These are phyloP conservation scores for Cryphonectria radicalis DNA, from an alignment of 2,329 filamentous ascomycete genomes.

Conservation along the genomic window DNA sequence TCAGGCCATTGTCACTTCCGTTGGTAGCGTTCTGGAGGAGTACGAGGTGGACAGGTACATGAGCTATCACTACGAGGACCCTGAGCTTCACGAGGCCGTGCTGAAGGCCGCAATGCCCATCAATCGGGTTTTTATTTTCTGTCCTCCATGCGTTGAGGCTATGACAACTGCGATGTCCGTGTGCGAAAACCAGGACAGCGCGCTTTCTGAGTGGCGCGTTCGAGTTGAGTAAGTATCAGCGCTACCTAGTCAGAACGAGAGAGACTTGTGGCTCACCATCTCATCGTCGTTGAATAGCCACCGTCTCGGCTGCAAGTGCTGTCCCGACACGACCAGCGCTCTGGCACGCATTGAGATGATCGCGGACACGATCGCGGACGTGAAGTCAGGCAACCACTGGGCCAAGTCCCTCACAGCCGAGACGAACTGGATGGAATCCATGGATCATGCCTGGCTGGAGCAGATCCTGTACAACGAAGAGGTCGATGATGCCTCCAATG, in stretches of 20 bases:
- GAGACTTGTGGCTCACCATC: neutral
- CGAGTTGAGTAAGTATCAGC: slow-evolving; percentile 16
- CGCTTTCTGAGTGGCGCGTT: slow-evolving; percentile 10
- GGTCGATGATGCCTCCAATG: neutral
- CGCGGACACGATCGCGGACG: slow-evolving; percentile 17
- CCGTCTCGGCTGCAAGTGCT: slow-evolving; percentile 16
- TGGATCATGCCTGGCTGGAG: slow-evolving; percentile 21
- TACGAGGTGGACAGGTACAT: neutral
- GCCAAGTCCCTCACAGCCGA: neutral
- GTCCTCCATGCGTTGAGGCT: slow-evolving; percentile 19
- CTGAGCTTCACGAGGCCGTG: neutral
- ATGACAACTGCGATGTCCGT: slow-evolving; percentile 20
- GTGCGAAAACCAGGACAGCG: neutral
- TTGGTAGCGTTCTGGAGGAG: neutral
- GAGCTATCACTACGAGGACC: neutral
- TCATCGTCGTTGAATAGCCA: neutral
- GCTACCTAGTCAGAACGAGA: no score
- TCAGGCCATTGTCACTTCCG: neutral
- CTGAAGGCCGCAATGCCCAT: neutral
- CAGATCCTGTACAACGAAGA: slow-evolving; percentile 4
- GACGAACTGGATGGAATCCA: slow-evolving; percentile 7
- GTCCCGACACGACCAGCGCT: neutral
- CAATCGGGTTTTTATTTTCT: slow-evolving; percentile 10
- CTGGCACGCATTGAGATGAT: slow-evolving; percentile 21
- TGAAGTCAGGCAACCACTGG: slow-evolving; percentile 16